Evolutionary conservation across 2,329 filamentous ascomycete genomes (phyloP), one percentile per base, ranked within the genome.

Genomic region (Byssochlamys sp.): DNA sequence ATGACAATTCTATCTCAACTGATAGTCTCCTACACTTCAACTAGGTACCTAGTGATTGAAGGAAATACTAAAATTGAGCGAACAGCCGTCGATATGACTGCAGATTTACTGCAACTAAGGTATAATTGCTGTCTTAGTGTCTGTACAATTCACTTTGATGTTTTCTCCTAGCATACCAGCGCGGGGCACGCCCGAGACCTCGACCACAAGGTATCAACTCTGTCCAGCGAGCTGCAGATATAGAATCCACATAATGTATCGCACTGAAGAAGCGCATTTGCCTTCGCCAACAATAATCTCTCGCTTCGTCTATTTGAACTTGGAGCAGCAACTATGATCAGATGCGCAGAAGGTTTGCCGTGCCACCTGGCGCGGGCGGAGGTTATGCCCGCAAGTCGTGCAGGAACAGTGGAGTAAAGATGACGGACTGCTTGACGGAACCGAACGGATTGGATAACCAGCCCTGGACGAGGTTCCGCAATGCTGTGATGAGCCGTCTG

Each of bases 351-450:
- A 29, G 39, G 54, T 50, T 39, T 24, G 25, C 27, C 26, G 49
- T 51, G 49, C 49, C 49, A 51, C 49, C 26, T 51, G 33, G 52
- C 52, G 27, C 52, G 27, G 19, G 27, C 52, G 52, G 52, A 53
- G 27, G 7, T 53, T 12, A 31, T 24, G 19, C 25, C 52, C 52
- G 52, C 52, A 35, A 31, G 52, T 28, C 52, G 29, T 35, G 52
- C 52, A 53, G 52, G 12, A 53, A 51, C 49, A 35, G 53, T 55
- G 53, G 53, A 55, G 53, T 55, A 39, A 55, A 55, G 53, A 55
- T 55, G 53, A 55, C 53, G 53, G 53, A 54, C 7, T 14, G 25
- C 19, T 26, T 33, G 25, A n/a, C 31, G 52, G 52, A 54, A 54
- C 31, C 31, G 11, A 35, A 55, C 33, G 39, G 33, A 45, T 28